Evolutionary conservation across 2,329 filamentous ascomycete species (phyloP).

Genomic region (Epichloe elymi): DNA sequence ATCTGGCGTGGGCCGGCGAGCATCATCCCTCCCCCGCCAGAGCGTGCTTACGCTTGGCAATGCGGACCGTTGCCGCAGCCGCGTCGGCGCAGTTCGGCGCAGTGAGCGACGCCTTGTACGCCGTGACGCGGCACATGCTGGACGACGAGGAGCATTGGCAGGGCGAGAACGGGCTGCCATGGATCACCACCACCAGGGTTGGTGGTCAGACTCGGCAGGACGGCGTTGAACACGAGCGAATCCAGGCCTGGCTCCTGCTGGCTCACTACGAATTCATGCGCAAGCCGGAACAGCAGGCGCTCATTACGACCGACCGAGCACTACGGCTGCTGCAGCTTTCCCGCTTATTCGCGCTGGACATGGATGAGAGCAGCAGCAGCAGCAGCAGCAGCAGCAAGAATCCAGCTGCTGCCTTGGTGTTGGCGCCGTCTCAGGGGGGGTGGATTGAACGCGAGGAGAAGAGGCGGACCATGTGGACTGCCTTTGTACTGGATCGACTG

Average conservation of each 20-base stretch:
- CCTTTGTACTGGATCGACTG: background rate
- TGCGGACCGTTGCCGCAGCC: background rate
- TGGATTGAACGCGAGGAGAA: background rate
- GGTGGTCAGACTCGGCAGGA: background rate
- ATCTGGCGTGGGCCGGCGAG: background rate
- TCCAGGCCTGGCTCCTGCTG: background rate
- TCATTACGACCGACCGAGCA: background rate
- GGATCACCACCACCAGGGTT: background rate
- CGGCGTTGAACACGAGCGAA: background rate
- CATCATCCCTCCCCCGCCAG: background rate
- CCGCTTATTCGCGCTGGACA: background rate
- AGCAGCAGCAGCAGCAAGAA: background rate
- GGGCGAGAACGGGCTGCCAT: background rate
- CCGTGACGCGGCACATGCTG: background rate
- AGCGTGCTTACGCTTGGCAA: background rate
- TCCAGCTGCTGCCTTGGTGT: background rate
- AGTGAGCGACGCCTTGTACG: background rate
- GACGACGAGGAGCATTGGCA: background rate
- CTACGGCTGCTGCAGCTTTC: background rate
- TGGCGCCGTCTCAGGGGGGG: background rate
- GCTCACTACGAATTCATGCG: background rate
- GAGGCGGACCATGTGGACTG: background rate
- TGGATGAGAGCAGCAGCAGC: background rate
- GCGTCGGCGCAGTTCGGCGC: background rate
- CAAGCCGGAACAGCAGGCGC: background rate